Evolutionary conservation across 2,329 filamentous ascomycete genomes (phyloP).

Genomic region (Alternaria hordeiaustralica): DNA sequence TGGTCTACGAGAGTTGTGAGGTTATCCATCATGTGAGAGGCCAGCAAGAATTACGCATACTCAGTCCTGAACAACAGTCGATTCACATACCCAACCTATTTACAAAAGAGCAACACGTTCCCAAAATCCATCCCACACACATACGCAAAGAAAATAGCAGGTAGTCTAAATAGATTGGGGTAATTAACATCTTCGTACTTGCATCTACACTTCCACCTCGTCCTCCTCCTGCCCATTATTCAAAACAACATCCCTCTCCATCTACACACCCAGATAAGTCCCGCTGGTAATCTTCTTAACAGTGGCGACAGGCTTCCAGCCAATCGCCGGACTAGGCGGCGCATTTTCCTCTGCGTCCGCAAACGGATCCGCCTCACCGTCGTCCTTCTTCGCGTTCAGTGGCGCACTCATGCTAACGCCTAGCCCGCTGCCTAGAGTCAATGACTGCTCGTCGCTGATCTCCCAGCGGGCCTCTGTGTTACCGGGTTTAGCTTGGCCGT

Average conservation of each 20-base stretch:
- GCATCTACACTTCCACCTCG: background rate
- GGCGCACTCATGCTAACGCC: conserved; percentile 55
- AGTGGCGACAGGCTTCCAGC: conserved; percentile 42
- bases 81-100: background rate
- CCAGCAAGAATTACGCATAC: background rate
- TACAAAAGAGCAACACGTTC: background rate
- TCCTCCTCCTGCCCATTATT: background rate
- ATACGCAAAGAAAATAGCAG: background rate
- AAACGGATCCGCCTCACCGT: conserved; percentile 69
- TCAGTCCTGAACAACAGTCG: background rate
- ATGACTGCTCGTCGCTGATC: conserved; percentile 58
- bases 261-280: conserved; percentile 45
- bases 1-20: background rate
- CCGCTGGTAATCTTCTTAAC: conserved; percentile 49
- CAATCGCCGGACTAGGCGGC: conserved; percentile 31
- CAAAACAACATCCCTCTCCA: conserved; percentile 1
- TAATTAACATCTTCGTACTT: background rate
- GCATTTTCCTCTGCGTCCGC: conserved; percentile 63
- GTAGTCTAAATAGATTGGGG: background rate
- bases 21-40: background rate
- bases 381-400: conserved; percentile 49
- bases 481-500: conserved; percentile 73
- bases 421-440: conserved; percentile 66
- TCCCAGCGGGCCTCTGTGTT: conserved; percentile 87
- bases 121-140: background rate